These are phyloP conservation scores for Debaryomycetaceae sp. DNA, from an alignment of 1,139 yeast genomes.

Conservation along the genomic window DNA sequence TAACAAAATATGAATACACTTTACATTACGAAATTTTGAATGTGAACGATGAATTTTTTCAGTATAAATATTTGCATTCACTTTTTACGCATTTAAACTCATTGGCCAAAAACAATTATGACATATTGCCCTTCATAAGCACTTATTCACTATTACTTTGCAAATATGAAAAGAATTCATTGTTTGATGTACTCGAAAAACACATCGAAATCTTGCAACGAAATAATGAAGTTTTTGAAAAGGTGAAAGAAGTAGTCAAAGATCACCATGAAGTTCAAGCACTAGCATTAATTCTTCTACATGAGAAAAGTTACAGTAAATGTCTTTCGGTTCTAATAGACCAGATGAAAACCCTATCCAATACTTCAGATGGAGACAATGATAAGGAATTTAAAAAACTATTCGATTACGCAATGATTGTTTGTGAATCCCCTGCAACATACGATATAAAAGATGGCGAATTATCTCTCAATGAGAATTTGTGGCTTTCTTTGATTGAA, in stretches of 20 bases:
- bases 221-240: slow-evolving; percentile 14
- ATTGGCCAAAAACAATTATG: slow-evolving; percentile 14
- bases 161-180: slow-evolving; percentile 13
- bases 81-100: slow-evolving; percentile 11
- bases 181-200: slow-evolving; percentile 16
- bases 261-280: slow-evolving; percentile 28
- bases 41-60: slow-evolving; percentile 20
- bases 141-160: slow-evolving; percentile 13
- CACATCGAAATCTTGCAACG: slow-evolving; percentile 11
- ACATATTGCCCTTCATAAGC: slow-evolving; percentile 16
- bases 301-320: slow-evolving; percentile 18
- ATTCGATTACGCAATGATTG: slow-evolving; percentile 31
- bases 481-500: slow-evolving; percentile 39
- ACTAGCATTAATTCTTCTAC: slow-evolving; percentile 24
- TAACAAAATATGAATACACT: slow-evolving; percentile 34
- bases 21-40: slow-evolving; percentile 36
- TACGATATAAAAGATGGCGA: slow-evolving; percentile 11
- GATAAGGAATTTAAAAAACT: slow-evolving; percentile 22
- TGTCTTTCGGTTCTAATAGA: slow-evolving; percentile 26
- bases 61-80: slow-evolving; percentile 26
- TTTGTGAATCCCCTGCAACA: slow-evolving; percentile 25
- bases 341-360: slow-evolving; percentile 14
- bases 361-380: slow-evolving; percentile 8
- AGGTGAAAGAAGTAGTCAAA: slow-evolving; percentile 19
- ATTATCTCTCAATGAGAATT: slow-evolving; percentile 26